Conservation (phyloP, 2,329 filamentous ascomycete species). For the Lasiodiplodia hormozganensis region DNA sequence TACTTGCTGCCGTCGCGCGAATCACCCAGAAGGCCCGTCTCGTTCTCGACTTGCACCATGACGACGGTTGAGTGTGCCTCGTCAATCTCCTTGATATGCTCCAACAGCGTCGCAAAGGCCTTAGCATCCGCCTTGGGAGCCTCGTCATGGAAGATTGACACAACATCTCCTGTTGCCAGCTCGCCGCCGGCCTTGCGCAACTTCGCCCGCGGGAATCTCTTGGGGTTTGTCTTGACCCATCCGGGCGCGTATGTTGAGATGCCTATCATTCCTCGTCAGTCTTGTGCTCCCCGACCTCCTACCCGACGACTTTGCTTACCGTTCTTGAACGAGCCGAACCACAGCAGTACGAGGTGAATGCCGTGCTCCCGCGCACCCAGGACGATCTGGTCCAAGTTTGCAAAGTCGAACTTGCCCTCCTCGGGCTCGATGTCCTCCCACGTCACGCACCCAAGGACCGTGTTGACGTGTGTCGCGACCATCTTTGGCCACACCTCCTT, state of each 20-base stretch:
- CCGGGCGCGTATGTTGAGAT: constrained; percentile 48
- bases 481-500: constrained; percentile 53
- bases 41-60: constrained; percentile 67
- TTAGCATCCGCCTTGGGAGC: constrained; percentile 46
- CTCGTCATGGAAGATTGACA: constrained; percentile 49
- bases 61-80: constrained; percentile 57
- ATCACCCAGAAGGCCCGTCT: constrained; percentile 60
- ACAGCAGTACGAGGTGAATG: constrained; percentile 52
- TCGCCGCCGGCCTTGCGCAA: constrained; percentile 37
- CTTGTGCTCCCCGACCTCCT: background rate
- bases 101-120: constrained; percentile 49
- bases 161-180: constrained; percentile 41
- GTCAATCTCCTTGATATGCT: constrained; percentile 54
- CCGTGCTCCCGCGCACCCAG: constrained; percentile 46
- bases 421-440: constrained; percentile 57
- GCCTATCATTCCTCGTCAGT: constrained; percentile 31
- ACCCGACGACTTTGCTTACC: constrained; percentile 39
- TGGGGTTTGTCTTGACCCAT: constrained; percentile 48
- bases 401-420: constrained; percentile 54
- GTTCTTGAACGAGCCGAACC: constrained; percentile 59
- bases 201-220: constrained; percentile 42
- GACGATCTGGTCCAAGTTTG: constrained; percentile 51
- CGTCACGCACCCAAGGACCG: constrained; percentile 52
- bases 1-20: constrained; percentile 55
- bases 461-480: constrained; percentile 52